phyloP scores from a whole-genome alignment of 2,329 filamentous ascomycete species.

The Cadophora sp. region DNA sequence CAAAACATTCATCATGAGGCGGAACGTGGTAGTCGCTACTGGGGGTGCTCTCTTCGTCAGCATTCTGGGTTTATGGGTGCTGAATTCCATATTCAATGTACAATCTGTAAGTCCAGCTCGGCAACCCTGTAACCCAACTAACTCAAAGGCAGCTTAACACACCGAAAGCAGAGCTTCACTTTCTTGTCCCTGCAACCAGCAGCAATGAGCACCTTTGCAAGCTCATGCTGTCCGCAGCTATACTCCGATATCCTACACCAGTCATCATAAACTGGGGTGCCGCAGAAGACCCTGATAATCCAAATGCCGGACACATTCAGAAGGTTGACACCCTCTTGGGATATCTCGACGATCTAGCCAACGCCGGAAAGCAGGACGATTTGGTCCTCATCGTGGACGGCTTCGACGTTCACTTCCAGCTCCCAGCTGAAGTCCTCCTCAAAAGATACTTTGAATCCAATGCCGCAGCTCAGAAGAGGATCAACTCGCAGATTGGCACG shows the following conservation, averaged over 20 bases:
- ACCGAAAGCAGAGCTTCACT: not conserved
- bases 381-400: constrained; percentile 14
- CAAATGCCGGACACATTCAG: not conserved
- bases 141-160: not conserved
- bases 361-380: not conserved
- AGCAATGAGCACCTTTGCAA: constrained; percentile 8
- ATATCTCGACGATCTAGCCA: constrained; percentile 1
- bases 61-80: constrained; percentile 3
- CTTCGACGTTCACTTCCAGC: constrained; percentile 16
- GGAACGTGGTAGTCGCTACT: not conserved
- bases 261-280: constrained; percentile 8
- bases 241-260: not conserved
- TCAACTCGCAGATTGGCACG: not conserved
- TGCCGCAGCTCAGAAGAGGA: not conserved
- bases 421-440: constrained; percentile 6
- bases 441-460: constrained; percentile 28
- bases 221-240: constrained; percentile 7
- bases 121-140: not conserved
- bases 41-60: constrained; percentile 1
- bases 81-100: not conserved
- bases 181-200: constrained; percentile 8
- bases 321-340: not conserved
- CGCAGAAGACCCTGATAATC: not conserved
- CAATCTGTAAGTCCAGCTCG: not conserved
- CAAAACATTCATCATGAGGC: constrained; percentile 1